Percentiles rank a stretch among this genome's conserved stretches.
phyloP scores from a whole-genome alignment of 805 yeast genomes.

The Wickerhamiella musiphila region DNA sequence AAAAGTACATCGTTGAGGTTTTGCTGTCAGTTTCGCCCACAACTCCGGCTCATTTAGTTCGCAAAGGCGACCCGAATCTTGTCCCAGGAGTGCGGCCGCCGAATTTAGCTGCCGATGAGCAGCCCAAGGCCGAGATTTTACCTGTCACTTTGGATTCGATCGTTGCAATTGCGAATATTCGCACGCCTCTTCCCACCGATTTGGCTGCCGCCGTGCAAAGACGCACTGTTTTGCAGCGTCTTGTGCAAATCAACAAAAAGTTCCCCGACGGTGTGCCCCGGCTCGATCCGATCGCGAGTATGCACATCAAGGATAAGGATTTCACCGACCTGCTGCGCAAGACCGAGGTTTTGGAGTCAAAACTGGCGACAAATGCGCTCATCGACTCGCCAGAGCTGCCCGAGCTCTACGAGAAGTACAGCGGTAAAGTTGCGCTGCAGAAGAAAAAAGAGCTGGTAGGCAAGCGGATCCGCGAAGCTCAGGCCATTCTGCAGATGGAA shows the following conservation, averaged over 20 bases:
- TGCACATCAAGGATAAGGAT: slow-evolving; percentile 74
- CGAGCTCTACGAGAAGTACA: slow-evolving; percentile 47
- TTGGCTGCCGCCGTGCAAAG: slow-evolving; percentile 29
- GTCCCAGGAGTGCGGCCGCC: slow-evolving; percentile 87
- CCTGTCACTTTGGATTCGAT: slow-evolving; percentile 76
- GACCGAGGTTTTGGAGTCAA: slow-evolving; percentile 65
- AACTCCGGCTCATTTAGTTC: slow-evolving; percentile 58
- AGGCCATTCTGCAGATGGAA: slow-evolving; percentile 83
- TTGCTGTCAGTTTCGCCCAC: slow-evolving; percentile 60
- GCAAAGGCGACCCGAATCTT: slow-evolving; percentile 58
- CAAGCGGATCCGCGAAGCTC: slow-evolving; percentile 60
- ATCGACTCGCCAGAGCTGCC: slow-evolving; percentile 31
- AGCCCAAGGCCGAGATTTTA: slow-evolving; percentile 54
- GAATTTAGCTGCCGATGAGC: slow-evolving; percentile 41
- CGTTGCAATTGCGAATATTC: slow-evolving; percentile 54
- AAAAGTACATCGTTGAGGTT: slow-evolving; percentile 74
- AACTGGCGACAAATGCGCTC: slow-evolving; percentile 52
- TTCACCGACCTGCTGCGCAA: slow-evolving; percentile 58
- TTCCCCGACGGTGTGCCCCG: slow-evolving; percentile 85
- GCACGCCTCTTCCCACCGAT: slow-evolving; percentile 65
- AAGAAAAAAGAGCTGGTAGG: slow-evolving; percentile 41
- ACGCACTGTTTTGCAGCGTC: slow-evolving; percentile 46
- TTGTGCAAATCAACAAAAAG: slow-evolving; percentile 64
- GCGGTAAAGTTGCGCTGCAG: slow-evolving; percentile 43
- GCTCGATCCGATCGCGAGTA: slow-evolving; percentile 77